Conservation (phyloP, 1,284 basidiomycete species). For the Cryptococcus sp. region DNA sequence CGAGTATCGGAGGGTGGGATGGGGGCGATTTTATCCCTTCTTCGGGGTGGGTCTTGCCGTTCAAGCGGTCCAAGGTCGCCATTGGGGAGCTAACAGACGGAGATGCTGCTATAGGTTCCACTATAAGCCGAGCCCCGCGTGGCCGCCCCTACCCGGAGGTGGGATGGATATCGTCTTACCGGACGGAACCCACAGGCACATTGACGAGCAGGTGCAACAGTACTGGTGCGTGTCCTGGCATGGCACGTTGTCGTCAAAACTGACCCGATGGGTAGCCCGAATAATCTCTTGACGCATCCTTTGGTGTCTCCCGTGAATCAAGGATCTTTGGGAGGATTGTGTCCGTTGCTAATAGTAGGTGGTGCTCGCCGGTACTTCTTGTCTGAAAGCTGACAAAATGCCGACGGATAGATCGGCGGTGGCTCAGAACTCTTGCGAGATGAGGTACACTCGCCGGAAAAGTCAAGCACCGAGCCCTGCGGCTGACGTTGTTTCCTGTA, state of each 20-base stretch:
- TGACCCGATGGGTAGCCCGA: slow-evolving; percentile 41
- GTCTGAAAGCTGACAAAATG: not conserved
- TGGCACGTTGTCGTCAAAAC: not conserved
- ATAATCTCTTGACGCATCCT: slow-evolving; percentile 53
- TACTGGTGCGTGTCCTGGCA: slow-evolving; percentile 44
- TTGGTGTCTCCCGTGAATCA: slow-evolving; percentile 54
- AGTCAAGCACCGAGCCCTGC: not conserved
- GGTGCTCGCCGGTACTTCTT: not conserved
- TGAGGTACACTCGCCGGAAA: slow-evolving; percentile 20
- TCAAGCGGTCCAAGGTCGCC: not conserved
- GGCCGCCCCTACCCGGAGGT: slow-evolving; percentile 47
- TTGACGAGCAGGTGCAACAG: slow-evolving; percentile 54
- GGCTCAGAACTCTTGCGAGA: slow-evolving; percentile 51
- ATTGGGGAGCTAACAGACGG: not conserved
- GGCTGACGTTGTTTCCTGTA: slow-evolving; percentile 14
- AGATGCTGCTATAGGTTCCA: slow-evolving; percentile 37
- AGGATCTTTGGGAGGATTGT: slow-evolving; percentile 54
- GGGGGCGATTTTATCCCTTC: slow-evolving; percentile 45
- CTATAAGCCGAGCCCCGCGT: slow-evolving; percentile 46
- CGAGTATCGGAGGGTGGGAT: slow-evolving; percentile 59
- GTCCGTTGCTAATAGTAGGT: slow-evolving; percentile 53
- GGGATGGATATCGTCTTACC: slow-evolving; percentile 36
- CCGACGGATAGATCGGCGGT: slow-evolving; percentile 43
- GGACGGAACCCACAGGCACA: slow-evolving; percentile 29
- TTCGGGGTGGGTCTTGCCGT: slow-evolving; percentile 27